Base-by-base conservation (phyloP, 345 rosid species). In the Passiflora organensis region DNA sequence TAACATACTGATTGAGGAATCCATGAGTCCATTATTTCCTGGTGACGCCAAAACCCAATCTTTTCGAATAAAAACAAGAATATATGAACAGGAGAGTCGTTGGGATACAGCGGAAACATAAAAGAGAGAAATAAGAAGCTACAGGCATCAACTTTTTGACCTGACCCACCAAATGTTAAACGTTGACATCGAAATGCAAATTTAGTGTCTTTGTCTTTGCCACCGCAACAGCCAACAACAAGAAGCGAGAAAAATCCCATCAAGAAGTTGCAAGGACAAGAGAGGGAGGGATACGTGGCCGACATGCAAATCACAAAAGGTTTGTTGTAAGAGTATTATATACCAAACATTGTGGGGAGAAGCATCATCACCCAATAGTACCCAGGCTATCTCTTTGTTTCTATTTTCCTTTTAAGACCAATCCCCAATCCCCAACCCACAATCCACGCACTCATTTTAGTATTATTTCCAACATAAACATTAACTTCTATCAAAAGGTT, bases 151-250 rank as follows among this genome's bases (percentile, higher is more conserved):
- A n/a, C n/a, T n/a, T n/a, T n/a, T n/a, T n/a, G n/a, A n/a, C n/a
- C n/a, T n/a, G n/a, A n/a, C 25, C n/a, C 34, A 55, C 21, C 48
- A 25, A 28, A 19, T 3, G 46, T 32, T 20, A 50, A 52, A 32
- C 51, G 21, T 28, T 3, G 34, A 28, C 3, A 2, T 28, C 34
- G 46, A 36, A 44, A 53, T n/a, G 18, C 32, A 50, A 62, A 77
- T 71, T 78, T 64, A 21, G 18, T 12, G 66, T 59, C 43, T 13
- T 10, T 39, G 43, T 14, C 12, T 56, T 67, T 76, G 78, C 75
- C 74, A 56, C 66, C 74, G 48, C 71, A 72, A 72, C 77, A 59
- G 71, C 84, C 84, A 76, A 71, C 84, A 73, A 36, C 13, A 43
- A 0, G 2, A 21, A 24, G 52, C 60, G 14, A 47, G 32, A 12